A percentile compares a stretch with the other conserved stretches of the same genome.
phyloP scores from a whole-genome alignment of 176 grass and related monocot genomes.

The Luzula sylvatica region DNA sequence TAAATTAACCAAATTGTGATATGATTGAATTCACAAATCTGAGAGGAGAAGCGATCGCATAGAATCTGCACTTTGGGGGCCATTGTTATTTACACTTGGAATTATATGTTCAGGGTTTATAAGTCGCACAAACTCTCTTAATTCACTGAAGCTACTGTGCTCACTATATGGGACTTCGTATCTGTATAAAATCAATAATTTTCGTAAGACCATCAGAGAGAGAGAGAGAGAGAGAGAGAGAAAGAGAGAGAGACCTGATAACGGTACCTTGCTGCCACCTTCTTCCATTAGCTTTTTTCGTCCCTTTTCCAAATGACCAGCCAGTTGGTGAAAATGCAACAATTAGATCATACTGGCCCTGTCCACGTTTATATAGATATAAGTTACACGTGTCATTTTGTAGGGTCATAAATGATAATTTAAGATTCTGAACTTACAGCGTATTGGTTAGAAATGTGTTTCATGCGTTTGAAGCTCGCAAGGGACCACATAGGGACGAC shows the following conservation, averaged over 20 bases:
- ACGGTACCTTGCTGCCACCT: constrained; percentile 80
- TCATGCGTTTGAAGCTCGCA: constrained; percentile 91
- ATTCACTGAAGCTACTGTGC: constrained; percentile 82
- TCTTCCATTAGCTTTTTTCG: constrained; percentile 69
- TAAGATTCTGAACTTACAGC: constrained; percentile 41
- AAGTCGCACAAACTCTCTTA: constrained; percentile 65
- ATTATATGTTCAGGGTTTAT: constrained; percentile 73
- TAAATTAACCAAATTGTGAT: background rate
- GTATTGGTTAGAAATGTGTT: constrained; percentile 74
- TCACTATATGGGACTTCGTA: constrained; percentile 95
- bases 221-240: background rate
- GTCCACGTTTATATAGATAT: too few relatives aligned
- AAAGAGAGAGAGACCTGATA: constrained; percentile 52
- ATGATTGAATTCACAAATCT: constrained; percentile 14
- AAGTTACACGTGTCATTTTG: constrained; percentile 8
- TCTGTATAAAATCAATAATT: constrained; percentile 31
- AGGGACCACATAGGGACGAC: constrained; percentile 97
- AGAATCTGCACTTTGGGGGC: constrained; percentile 52
- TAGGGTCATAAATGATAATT: background rate
- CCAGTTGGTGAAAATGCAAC: constrained; percentile 92
- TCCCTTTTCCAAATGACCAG: constrained; percentile 91
- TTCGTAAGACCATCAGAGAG: background rate
- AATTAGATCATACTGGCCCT: constrained; percentile 72
- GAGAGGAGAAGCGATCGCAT: constrained; percentile 57
- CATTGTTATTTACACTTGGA: constrained; percentile 88